phyloP scores from a whole-genome alignment of 768 basidiomycete genomes.

The Imleria badia region DNA sequence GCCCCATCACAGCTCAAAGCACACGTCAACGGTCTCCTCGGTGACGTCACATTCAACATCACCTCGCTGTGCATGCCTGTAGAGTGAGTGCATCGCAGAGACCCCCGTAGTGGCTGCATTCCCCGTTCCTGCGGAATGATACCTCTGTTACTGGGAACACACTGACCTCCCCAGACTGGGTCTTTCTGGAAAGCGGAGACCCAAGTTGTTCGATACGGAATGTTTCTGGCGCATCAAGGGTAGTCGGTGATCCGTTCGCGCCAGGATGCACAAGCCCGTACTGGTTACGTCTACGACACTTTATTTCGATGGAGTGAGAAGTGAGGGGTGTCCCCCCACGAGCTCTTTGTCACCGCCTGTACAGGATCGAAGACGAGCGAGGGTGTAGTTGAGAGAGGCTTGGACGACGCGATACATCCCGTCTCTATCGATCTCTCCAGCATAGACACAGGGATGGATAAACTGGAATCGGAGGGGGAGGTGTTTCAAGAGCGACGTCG shows the following conservation, averaged over 20 bases:
- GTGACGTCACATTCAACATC: constrained; percentile 48
- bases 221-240: constrained; percentile 36
- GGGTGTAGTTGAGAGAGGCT: constrained; percentile 69
- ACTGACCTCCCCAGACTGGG: constrained; percentile 40
- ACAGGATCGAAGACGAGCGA: constrained; percentile 51
- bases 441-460: constrained; percentile 34
- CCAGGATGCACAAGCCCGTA: too few relatives aligned
- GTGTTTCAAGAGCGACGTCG: constrained; percentile 52
- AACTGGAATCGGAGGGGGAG: constrained; percentile 65
- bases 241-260: too few relatives aligned
- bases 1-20: constrained; percentile 26
- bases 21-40: constrained; percentile 37
- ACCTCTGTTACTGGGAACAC: constrained; percentile 27
- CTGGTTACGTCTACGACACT: too few relatives aligned
- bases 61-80: constrained; percentile 34
- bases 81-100: constrained; percentile 36
- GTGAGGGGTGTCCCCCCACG: too few relatives aligned
- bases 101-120: constrained; percentile 17
- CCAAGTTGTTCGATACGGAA: constrained; percentile 38
- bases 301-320: too few relatives aligned
- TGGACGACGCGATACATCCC: constrained; percentile 65
- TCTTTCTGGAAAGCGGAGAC: constrained; percentile 31
- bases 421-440: constrained; percentile 34
- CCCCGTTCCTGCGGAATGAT: constrained; percentile 32
- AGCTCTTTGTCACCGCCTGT: too few relatives aligned